Conservation (phyloP, 257 asterid species). For the Primulina eburnea region DNA sequence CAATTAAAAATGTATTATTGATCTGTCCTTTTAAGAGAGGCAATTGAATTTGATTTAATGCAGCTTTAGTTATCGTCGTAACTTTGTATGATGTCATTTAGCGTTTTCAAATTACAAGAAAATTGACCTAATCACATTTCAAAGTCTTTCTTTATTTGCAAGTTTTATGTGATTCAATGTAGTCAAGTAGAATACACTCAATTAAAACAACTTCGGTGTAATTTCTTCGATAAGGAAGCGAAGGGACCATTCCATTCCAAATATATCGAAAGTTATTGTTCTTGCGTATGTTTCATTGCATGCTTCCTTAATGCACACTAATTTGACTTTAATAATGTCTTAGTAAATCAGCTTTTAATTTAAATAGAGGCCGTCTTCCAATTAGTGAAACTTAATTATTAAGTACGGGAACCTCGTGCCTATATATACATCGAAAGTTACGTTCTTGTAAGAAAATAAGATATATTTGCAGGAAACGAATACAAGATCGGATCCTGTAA, state of each 20-base stretch:
- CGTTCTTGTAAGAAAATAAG: too few species aligned
- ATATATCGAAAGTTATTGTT: too few species aligned
- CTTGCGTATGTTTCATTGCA: too few species aligned
- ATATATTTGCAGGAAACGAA: background rate
- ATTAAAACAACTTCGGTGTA: conserved; percentile 26
- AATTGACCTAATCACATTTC: conserved; percentile 17
- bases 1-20: background rate
- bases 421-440: background rate
- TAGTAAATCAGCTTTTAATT: too few species aligned
- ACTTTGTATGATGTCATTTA: conserved; percentile 25
- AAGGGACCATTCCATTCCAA: conserved; percentile 7
- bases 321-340: too few species aligned
- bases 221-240: conserved; percentile 24
- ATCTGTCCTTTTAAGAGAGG: background rate
- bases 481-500: background rate
- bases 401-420: background rate
- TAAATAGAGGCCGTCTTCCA: too few species aligned
- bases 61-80: conserved; percentile 25
- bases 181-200: too few species aligned
- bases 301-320: too few species aligned
- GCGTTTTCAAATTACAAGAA: conserved; percentile 21
- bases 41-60: background rate
- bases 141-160: conserved; percentile 4
- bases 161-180: background rate
- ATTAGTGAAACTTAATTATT: too few species aligned